phyloP scores from a whole-genome alignment of 371 early-diverging fungal genomes.

The Smittium culicis region DNA sequence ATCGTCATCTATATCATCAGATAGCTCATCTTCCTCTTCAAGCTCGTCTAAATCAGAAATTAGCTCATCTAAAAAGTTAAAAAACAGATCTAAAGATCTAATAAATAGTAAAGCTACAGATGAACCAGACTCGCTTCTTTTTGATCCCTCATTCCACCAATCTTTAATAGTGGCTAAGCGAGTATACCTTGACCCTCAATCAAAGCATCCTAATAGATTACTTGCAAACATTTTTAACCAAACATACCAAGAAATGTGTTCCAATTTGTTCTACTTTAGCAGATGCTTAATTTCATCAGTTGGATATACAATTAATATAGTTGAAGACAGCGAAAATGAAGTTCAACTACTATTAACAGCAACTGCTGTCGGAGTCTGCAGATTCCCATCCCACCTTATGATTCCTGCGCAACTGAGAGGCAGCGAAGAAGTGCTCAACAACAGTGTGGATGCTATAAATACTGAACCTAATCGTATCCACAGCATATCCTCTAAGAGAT shows the following conservation, averaged over 20 bases:
- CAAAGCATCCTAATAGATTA: conserved; percentile 51
- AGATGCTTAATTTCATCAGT: conserved; percentile 43
- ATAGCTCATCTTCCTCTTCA: background rate
- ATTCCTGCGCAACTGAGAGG: background rate
- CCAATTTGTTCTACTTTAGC: conserved; percentile 34
- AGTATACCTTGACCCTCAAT: conserved; percentile 32
- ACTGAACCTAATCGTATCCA: background rate
- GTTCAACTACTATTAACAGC: conserved; percentile 46
- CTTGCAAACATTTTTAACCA: conserved; percentile 43
- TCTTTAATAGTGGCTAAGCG: conserved; percentile 42
- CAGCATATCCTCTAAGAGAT: background rate
- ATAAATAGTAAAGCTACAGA: background rate
- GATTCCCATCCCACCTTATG: conserved; percentile 6
- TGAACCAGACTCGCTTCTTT: background rate
- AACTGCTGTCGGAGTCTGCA: conserved; percentile 34
- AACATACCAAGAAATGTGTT: conserved; percentile 44
- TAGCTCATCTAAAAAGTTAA: background rate
- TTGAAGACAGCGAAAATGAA: conserved; percentile 35
- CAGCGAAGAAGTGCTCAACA: background rate
- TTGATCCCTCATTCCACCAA: conserved; percentile 18
- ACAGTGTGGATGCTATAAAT: background rate
- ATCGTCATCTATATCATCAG: conserved; percentile 6
- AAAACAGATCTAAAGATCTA: background rate
- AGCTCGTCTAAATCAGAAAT: background rate
- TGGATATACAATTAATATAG: conserved; percentile 40